These are phyloP conservation scores for Tulasnella sp. DNA, from an alignment of 768 basidiomycete species.

Conservation along the genomic window DNA sequence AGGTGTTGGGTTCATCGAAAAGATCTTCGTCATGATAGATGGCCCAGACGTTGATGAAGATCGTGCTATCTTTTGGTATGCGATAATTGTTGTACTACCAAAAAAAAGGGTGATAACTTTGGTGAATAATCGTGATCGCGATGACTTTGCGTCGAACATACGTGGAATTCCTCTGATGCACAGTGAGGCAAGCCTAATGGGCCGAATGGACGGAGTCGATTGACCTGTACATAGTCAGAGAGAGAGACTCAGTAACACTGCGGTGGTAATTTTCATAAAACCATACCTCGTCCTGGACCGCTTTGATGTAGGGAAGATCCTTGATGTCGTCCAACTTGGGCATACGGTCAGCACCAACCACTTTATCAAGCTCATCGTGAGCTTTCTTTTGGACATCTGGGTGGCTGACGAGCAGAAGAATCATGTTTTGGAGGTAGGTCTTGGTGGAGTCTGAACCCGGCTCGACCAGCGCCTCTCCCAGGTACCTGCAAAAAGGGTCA, in stretches of 20 bases:
- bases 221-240: not conserved
- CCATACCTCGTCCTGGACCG: constrained; percentile 42
- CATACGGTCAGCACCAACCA: constrained; percentile 35
- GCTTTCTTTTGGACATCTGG: constrained; percentile 45
- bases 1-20: constrained; percentile 44
- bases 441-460: constrained; percentile 30
- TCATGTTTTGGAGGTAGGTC: constrained; percentile 1
- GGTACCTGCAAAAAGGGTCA: constrained; percentile 25
- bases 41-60: constrained; percentile 25
- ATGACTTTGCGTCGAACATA: not conserved
- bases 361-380: constrained; percentile 45
- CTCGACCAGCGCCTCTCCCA: constrained; percentile 31
- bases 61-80: constrained; percentile 21
- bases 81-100: constrained; percentile 18
- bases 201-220: constrained; percentile 32
- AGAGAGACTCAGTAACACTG: not conserved
- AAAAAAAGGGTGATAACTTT: constrained; percentile 22
- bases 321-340: constrained; percentile 38
- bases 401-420: constrained; percentile 25
- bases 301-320: constrained; percentile 44
- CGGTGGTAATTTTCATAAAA: constrained; percentile 24
- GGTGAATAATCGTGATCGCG: not conserved
- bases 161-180: not conserved
- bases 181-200: constrained; percentile 34
- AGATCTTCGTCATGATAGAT: constrained; percentile 37